Evolutionary conservation across 2,329 filamentous ascomycete genomes (phyloP), one percentile per base, ranked within the genome.

Genomic region (Phyllosticta citribraziliensis): DNA sequence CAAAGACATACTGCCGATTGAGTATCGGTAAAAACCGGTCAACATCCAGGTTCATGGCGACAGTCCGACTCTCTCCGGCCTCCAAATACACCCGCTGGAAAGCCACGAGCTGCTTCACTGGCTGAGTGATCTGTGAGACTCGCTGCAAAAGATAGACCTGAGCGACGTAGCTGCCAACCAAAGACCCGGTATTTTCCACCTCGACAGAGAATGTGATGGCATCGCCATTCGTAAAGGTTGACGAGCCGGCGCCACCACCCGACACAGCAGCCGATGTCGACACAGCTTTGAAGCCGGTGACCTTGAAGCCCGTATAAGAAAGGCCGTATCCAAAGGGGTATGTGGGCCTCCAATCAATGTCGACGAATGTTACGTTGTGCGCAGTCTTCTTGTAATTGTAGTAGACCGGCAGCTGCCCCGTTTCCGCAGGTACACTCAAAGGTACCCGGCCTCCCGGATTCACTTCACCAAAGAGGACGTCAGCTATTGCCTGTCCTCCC

Each of bases 301-400:
- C 81, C 12, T 82, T 76, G 71, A 93, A 95, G 0, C 75, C 81
- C 0, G 89, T 91, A 75, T 94, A 96, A 57, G 86, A 89, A 1
- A 97, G 80, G 0, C 92, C 93, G 63, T 86, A 92, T 0, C 93
- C 92, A 67, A 97, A 97, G 54, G 90, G 88, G 69, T 87, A 97
- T 0, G 89, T 86, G 0, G 92, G 92, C 5, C 79, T 78, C 11
- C 11, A 17, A 9, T 60, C 51, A 19, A 27, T 40, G n/a, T 60
- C 57, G 14, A 55, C 30, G 20, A 50, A 60, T 8, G 20, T 50
- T 62, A 94, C 86, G 61, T 80, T 78, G 58, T 87, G 74, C 70
- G 88, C 89, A 77, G 96, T 91, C 66, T 96, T 92, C 72, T 92
- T 84, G 11, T 91, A 86, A 75, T 97, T 96, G 76, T 97, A 93